Base-by-base conservation (phyloP, 371 early-diverging fungal species). In the Mucor piriformis region DNA sequence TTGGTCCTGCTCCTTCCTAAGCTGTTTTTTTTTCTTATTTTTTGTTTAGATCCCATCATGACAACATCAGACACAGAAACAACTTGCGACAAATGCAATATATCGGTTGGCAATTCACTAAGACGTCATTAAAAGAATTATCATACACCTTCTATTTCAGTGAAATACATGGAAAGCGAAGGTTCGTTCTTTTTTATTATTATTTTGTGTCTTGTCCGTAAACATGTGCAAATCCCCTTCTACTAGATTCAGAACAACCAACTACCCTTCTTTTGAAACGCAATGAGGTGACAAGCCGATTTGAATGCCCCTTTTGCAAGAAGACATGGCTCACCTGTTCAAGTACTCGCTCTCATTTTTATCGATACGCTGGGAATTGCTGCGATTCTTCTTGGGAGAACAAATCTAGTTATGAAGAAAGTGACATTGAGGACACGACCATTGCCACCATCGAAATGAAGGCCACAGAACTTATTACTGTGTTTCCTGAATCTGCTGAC, bases 401-500 rank as follows among this genome's bases (percentile, higher is more conserved):
- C 35, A 29, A 54, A 35, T 48, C 57, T 57, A 21, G 32, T 57
- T 12, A 48, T 49, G 40, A 56, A 56, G 48, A 49, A 57, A 57
- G 57, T 57, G 57, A 49, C 35, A 48, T 57, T 57, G 57, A 57
- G 50, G 49, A 57, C 57, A 57, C 50, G 37, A 49, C 49, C 37
- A 57, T 25, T 49, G 57, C 57, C 57, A 57, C 57, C 49, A 57
- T 57, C 25, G 49, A 57, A 57, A 46, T 57, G 38, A 37, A 57
- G 38, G 57, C 49, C 49, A 49, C 49, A 49, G 40, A 57, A 38
- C 59, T 59, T 16, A 24, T 59, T 51, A 42, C 44, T 51, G 51
- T 58, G 59, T 43, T 59, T 59, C 43, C 59, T 44, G 46, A 43
- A 51, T 59, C 51, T 59, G 44, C 33, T 50, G 59, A 52, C 47